A percentile compares a stretch with the other conserved stretches of the same genome.
Evolutionary conservation across 2,329 filamentous ascomycete genomes (phyloP).

Genomic region (Sarocladium oryzae): DNA sequence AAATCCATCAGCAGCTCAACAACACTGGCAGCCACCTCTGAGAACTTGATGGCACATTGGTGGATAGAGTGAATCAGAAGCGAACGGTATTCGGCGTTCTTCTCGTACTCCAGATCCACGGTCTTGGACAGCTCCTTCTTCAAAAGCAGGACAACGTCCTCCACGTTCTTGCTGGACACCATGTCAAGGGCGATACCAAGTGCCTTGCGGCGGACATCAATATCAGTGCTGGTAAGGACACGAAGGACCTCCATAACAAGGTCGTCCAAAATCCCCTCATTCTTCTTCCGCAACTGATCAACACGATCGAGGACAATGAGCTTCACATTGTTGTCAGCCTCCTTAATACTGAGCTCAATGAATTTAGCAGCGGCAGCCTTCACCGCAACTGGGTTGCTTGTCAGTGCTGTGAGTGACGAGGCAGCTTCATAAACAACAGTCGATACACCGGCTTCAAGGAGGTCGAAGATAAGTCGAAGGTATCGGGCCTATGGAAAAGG

Average conservation of each 20-base stretch:
- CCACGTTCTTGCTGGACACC: conserved; percentile 98
- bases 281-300: conserved; percentile 77
- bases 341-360: conserved; percentile 94
- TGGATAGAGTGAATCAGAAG: conserved; percentile 96
- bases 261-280: conserved; percentile 88
- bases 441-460: conserved; percentile 85
- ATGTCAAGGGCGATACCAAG: conserved; percentile 88
- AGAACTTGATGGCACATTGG: conserved; percentile 98
- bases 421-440: conserved; percentile 98
- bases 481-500: conserved; percentile 62
- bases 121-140: conserved; percentile 99
- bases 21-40: conserved; percentile 92
- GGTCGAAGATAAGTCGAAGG: conserved; percentile 88
- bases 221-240: conserved; percentile 88
- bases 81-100: conserved; percentile 92
- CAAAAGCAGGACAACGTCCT: conserved; percentile 89
- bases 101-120: conserved; percentile 97
- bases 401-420: conserved; percentile 87
- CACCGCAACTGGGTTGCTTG: conserved; percentile 93
- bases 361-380: conserved; percentile 95
- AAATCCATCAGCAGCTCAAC: conserved; percentile 98
- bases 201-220: conserved; percentile 91
- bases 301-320: conserved; percentile 95
- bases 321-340: conserved; percentile 98
- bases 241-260: conserved; percentile 95